A percentile compares a stretch with the other conserved stretches of the same genome.
Evolutionary conservation across 75 land plant species (phyloP).

Genomic region (Cunninghamia lanceolata): DNA sequence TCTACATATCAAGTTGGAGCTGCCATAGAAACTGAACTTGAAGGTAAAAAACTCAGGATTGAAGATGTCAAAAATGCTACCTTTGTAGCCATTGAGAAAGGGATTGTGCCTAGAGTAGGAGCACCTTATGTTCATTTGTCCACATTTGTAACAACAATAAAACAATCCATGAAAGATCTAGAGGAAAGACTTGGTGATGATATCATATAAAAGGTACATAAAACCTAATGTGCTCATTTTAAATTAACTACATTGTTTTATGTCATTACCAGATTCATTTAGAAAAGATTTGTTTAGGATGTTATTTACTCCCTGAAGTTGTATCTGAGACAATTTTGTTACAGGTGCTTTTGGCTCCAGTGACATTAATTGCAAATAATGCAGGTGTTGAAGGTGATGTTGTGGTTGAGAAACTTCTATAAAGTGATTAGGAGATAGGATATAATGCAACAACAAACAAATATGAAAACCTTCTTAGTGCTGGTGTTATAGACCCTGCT

Average conservation of each 20-base stretch:
- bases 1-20: too few species aligned
- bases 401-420: conserved; percentile 79
- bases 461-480: conserved; percentile 66
- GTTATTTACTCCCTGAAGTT: not conserved
- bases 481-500: conserved; percentile 87
- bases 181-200: conserved; percentile 92
- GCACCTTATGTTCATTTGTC: conserved; percentile 90
- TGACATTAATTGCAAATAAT: conserved; percentile 82
- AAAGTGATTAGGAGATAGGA: conserved; percentile 78
- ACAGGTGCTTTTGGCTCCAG: conserved; percentile 85
- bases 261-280: not conserved
- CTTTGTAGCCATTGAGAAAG: conserved; percentile 92
- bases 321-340: conserved; percentile 3
- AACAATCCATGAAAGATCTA: conserved; percentile 65
- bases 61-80: conserved; percentile 96
- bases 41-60: too few species aligned
- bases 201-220: conserved; percentile 72
- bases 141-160: conserved; percentile 68
- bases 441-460: conserved; percentile 90
- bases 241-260: not conserved
- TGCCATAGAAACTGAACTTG: too few species aligned
- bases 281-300: not conserved
- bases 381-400: conserved; percentile 94
- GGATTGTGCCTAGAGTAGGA: conserved; percentile 95
- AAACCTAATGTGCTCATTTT: not conserved